Base-by-base conservation (phyloP, 106 monocot species). In the Xerophyta viscosa region DNA sequence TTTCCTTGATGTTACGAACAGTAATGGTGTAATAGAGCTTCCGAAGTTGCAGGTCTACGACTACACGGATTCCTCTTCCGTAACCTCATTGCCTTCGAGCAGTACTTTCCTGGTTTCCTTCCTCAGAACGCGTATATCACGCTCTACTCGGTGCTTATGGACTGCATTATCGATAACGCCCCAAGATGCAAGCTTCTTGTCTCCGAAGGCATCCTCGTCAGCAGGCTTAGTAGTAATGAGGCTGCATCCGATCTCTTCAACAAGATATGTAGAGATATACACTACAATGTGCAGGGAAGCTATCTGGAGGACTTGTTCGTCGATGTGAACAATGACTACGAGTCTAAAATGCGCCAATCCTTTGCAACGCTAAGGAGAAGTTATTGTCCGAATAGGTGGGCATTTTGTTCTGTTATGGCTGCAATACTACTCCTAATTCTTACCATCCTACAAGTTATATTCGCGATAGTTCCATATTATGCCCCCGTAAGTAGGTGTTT, bases 91-190 rank as follows among this genome's bases (percentile, higher is more conserved):
- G n/a, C n/a, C n/a, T n/a, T n/a, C n/a, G n/a, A n/a, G n/a, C 76
- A 65, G 24, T 65, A 60, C 43, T 15, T 39, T 42, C 64, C 64
- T 20, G 42, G 20, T 3, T 21, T 50, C 2, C n/a, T 27, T 11
- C n/a, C n/a, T n/a, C n/a, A n/a, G n/a, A n/a, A n/a, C n/a, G 28
- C 9, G 2, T 25, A 37, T 23, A 9, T 71, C n/a, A 65, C 70
- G 1, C 60, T 29, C 60, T 73, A 54, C 25, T 54, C 60, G 0
- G 13, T 26, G 2, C 55, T 73, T 21, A 61, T 73, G 66, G 53
- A 58, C 30, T 54, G 60, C 53, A n/a, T 73, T 19, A 55, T 73
- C 3, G 50, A 66, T 52, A n/a, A 54, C 51, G 4, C 8, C 66
- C 2, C 7, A 37, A 15, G 73, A 73, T 48, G 66, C 49, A 13